These are phyloP conservation scores for Candida nemodendra DNA, from an alignment of 805 yeast genomes.

Conservation along the genomic window DNA sequence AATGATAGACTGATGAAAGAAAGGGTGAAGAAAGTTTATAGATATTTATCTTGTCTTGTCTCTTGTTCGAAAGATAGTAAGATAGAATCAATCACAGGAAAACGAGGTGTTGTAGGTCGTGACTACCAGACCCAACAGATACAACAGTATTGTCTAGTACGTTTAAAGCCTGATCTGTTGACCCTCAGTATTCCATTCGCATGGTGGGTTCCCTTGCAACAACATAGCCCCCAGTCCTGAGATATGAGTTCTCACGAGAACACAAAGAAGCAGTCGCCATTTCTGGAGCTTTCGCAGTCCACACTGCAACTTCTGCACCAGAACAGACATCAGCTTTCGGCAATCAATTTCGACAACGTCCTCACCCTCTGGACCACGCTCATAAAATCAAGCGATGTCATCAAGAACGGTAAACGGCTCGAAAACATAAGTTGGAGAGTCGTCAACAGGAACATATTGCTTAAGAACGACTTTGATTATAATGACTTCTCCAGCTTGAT, in stretches of 20 bases:
- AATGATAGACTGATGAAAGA: no score
- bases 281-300: conserved; percentile 31
- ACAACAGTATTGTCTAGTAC: no score
- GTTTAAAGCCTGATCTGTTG: no score
- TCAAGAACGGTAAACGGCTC: conserved; percentile 33
- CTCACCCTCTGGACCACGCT: conserved; percentile 42
- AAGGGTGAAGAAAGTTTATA: no score
- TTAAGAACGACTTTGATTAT: conserved; percentile 21
- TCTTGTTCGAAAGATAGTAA: no score
- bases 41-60: no score
- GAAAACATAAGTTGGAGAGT: conserved; percentile 38
- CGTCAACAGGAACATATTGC: conserved; percentile 31
- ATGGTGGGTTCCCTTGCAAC: no score
- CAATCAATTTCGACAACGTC: conserved; percentile 39
- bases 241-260: conserved; percentile 23
- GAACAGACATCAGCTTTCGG: conserved; percentile 17
- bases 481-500: conserved; percentile 31
- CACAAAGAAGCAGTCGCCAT: conserved; percentile 30
- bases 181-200: no score
- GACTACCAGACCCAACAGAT: no score
- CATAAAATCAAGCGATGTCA: conserved; percentile 32
- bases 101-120: no score
- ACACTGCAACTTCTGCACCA: conserved; percentile 26
- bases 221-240: no score
- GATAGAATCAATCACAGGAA: no score